Percentiles rank a stretch among this genome's conserved stretches.
Conservation (phyloP, 2,329 filamentous ascomycete species). For the Trichoderma atroviride region DNA sequence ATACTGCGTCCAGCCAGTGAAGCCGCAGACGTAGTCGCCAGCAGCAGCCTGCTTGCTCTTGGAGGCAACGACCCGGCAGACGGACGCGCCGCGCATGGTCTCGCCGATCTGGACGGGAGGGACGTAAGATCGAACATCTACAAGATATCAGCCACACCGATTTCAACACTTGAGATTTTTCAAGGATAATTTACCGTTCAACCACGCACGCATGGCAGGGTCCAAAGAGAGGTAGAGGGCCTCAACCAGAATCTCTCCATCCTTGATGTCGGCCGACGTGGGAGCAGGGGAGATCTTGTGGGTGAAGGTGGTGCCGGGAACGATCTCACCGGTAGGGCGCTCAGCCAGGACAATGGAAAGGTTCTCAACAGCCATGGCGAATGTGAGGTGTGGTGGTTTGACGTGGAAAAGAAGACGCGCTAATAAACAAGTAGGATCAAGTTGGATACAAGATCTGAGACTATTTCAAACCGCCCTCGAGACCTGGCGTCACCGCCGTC, state of each 20-base stretch:
- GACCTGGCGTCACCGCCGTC: not conserved
- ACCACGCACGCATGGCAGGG: slow-evolving; percentile 75
- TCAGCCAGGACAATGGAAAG: slow-evolving; percentile 63
- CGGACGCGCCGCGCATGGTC: slow-evolving; percentile 66
- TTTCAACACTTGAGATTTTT: not conserved
- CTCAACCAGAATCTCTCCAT: slow-evolving; percentile 66
- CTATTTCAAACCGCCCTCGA: not conserved
- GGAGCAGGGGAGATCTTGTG: slow-evolving; percentile 55
- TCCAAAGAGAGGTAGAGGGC: slow-evolving; percentile 68
- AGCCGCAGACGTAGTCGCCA: slow-evolving; percentile 60
- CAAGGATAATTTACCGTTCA: slow-evolving; percentile 52
- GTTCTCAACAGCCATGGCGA: slow-evolving; percentile 49
- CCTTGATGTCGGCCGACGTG: slow-evolving; percentile 56
- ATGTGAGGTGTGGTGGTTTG: not conserved
- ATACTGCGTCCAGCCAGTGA: slow-evolving; percentile 68
- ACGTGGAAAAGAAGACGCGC: not conserved
- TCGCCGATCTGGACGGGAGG: slow-evolving; percentile 69
- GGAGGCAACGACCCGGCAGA: slow-evolving; percentile 64
- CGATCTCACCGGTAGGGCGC: slow-evolving; percentile 61
- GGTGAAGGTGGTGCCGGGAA: slow-evolving; percentile 67
- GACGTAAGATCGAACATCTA: slow-evolving; percentile 60
- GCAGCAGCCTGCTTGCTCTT: slow-evolving; percentile 57
- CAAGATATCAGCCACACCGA: not conserved
- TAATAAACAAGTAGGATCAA: not conserved
- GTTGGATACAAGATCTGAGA: not conserved